Conservation (phyloP, 2,329 filamentous ascomycete species). For the Fusarium succisae region DNA sequence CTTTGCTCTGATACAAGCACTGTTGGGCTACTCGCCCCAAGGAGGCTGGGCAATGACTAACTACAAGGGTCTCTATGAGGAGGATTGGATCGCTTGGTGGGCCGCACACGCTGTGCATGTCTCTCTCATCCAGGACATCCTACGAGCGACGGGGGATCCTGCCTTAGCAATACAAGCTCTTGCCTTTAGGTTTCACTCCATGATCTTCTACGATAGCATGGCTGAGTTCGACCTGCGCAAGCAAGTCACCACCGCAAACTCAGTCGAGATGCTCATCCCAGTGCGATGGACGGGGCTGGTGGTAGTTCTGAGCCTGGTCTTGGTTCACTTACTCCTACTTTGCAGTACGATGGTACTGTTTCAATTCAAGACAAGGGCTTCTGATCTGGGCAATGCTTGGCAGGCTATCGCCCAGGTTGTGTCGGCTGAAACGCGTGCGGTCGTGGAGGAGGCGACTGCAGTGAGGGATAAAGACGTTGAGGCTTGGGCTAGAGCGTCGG, state of each 20-base stretch:
- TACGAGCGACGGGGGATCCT: neutral
- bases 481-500: neutral
- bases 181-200: neutral
- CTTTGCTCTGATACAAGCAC: neutral
- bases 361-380: neutral
- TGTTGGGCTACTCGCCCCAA: neutral
- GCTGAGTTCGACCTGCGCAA: neutral
- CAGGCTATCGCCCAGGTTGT: slow-evolving; percentile 12
- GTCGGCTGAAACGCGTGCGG: slow-evolving; percentile 13
- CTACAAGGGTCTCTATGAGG: neutral
- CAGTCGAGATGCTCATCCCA: neutral
- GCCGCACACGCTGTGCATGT: neutral
- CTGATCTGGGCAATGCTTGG: slow-evolving; percentile 16
- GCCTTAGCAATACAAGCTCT: neutral
- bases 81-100: neutral
- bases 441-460: neutral
- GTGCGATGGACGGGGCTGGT: neutral
- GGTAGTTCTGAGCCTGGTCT: neutral
- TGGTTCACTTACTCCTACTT: neutral
- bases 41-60: neutral
- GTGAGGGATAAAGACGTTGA: slow-evolving; percentile 12
- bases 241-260: neutral
- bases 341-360: neutral
- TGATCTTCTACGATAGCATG: slow-evolving; percentile 2
- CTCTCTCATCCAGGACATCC: neutral